phyloP scores from a whole-genome alignment of 139 green algal genomes.

The Chlamydomonas incerta region DNA sequence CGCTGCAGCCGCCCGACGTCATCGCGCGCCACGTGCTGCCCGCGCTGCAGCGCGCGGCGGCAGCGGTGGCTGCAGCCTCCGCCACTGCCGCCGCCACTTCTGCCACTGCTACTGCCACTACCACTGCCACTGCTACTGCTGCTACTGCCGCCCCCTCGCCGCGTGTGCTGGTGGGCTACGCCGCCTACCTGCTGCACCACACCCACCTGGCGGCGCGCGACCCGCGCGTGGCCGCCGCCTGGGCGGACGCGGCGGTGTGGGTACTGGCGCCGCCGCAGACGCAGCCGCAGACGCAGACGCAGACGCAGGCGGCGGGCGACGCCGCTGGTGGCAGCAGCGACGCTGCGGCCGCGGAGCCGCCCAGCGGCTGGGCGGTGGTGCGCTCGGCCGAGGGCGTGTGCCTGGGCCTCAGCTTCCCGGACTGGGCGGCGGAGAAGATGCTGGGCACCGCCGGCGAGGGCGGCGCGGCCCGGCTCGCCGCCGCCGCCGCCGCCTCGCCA shows the following conservation, averaged over 20 bases:
- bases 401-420: slow-evolving; percentile 39
- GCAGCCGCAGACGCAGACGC: neutral
- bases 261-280: slow-evolving; percentile 12
- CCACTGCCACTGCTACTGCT: neutral
- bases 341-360: neutral
- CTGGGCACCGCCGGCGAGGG: no score
- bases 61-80: no score
- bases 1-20: slow-evolving; percentile 21
- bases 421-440: no score
- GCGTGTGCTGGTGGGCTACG: slow-evolving; percentile 12
- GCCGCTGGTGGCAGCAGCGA: no score
- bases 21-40: slow-evolving; percentile 37
- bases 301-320: no score
- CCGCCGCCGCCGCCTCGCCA: no score
- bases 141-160: neutral
- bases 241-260: slow-evolving; percentile 33
- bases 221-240: neutral
- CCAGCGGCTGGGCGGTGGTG: neutral
- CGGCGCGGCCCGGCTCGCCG: no score
- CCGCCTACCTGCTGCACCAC: slow-evolving; percentile 46
- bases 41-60: neutral
- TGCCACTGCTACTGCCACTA: no score
- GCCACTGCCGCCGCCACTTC: neutral
- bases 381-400: neutral
- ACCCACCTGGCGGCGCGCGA: slow-evolving; percentile 35